A percentile compares a stretch with the other conserved stretches of the same genome.
These are phyloP conservation scores for Cetraspora pellucida DNA, from an alignment of 192 early-diverging fungal species.

Conservation along the genomic window DNA sequence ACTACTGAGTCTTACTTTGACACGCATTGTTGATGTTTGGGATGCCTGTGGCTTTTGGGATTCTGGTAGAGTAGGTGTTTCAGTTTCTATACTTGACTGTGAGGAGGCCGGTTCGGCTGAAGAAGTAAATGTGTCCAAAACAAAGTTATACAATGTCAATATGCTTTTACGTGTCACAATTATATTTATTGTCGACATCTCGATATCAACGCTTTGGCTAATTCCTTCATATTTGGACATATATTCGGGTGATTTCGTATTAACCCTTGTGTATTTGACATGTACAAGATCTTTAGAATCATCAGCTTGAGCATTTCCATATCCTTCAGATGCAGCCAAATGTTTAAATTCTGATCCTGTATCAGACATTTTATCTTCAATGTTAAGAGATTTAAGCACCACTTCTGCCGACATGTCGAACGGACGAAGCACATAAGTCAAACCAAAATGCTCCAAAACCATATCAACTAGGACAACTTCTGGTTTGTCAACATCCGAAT, in stretches of 20 bases:
- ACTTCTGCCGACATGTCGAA: constrained; percentile 76
- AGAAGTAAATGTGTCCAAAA: constrained; percentile 70
- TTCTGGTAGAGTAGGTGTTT: background rate
- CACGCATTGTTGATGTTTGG: constrained; percentile 67
- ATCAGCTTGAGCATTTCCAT: constrained; percentile 40
- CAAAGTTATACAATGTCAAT: constrained; percentile 81
- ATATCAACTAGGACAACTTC: constrained; percentile 68
- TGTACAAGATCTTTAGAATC: constrained; percentile 67
- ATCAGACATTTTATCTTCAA: constrained; percentile 68
- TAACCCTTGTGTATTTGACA: constrained; percentile 73
- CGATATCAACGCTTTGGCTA: constrained; percentile 80
- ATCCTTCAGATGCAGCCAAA: constrained; percentile 57
- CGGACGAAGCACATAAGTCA: constrained; percentile 72
- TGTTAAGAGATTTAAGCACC: constrained; percentile 73
- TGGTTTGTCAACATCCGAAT: constrained; percentile 40
- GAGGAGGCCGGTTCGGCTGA: constrained; percentile 30
- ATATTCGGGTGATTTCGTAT: constrained; percentile 74
- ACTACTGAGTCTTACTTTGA: constrained; percentile 75
- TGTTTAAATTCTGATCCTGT: constrained; percentile 58
- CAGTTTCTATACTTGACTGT: background rate
- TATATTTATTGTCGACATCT: constrained; percentile 75
- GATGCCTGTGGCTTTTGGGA: constrained; percentile 2
- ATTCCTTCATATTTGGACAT: constrained; percentile 72
- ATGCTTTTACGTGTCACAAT: constrained; percentile 86
- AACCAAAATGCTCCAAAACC: constrained; percentile 67